Conservation (phyloP, 2,329 filamentous ascomycete species). For the Colletotrichum liaoningense region DNA sequence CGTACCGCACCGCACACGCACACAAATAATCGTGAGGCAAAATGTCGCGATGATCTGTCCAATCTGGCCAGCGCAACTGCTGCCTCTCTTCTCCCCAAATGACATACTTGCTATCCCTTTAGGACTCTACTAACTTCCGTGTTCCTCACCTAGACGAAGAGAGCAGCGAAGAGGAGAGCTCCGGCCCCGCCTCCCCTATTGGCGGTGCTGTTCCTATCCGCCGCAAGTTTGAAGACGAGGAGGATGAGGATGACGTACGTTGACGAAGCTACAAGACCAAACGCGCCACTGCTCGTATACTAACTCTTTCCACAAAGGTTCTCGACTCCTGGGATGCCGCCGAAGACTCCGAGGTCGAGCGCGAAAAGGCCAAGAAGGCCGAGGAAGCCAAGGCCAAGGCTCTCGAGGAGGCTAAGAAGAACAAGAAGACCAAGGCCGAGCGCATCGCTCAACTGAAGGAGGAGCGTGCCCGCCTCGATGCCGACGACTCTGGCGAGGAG, state of each 20-base stretch:
- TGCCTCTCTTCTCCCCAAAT: neutral
- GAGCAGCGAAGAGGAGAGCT: conserved; percentile 50
- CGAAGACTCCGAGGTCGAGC: conserved; percentile 96
- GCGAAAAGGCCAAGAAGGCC: conserved; percentile 92
- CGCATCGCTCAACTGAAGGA: conserved; percentile 84
- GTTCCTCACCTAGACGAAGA: conserved; percentile 49
- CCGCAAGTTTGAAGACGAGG: conserved; percentile 89
- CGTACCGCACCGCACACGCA: conserved; percentile 33
- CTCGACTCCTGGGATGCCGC: conserved; percentile 97
- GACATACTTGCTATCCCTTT: neutral
- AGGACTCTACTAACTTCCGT: conserved; percentile 7
- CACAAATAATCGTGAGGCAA: conserved; percentile 32
- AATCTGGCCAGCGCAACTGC: neutral
- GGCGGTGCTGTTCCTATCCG: conserved; percentile 47
- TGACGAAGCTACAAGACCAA: conserved; percentile 14
- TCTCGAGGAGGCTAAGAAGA: conserved; percentile 86
- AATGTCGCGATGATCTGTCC: conserved; percentile 31
- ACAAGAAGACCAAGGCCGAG: conserved; percentile 89
- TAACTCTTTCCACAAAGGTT: conserved; percentile 65
- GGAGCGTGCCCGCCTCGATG: conserved; percentile 65
- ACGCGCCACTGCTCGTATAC: neutral
- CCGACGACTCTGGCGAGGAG: conserved; percentile 59
- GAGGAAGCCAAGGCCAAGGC: conserved; percentile 89
- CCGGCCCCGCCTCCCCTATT: conserved; percentile 49
- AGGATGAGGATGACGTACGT: conserved; percentile 84